These are phyloP conservation scores for Ogataea hybrid DNA, from an alignment of 1,139 yeast species.

Conservation along the genomic window DNA sequence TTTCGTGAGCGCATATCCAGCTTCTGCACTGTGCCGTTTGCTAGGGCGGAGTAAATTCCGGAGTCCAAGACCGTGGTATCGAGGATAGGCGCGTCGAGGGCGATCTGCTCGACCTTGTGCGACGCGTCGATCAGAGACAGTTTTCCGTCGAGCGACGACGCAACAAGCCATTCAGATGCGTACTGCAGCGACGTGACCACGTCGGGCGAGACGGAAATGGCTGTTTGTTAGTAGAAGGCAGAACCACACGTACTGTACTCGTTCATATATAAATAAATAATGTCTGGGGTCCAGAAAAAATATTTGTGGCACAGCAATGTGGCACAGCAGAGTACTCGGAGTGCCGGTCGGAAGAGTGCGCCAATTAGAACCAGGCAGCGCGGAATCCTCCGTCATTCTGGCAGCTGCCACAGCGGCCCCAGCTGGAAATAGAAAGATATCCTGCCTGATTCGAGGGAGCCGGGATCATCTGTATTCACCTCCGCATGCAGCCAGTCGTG, in stretches of 20 bases:
- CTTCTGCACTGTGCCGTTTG: constrained; percentile 11
- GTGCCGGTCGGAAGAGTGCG: background rate
- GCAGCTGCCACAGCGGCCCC: background rate
- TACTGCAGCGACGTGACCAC: constrained; percentile 17
- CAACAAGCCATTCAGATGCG: background rate
- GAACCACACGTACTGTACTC: background rate
- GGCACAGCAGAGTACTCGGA: background rate
- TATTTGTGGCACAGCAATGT: constrained; percentile 1
- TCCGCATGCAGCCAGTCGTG: too few species aligned
- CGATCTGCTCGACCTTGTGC: background rate
- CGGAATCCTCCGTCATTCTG: background rate
- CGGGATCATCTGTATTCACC: too few species aligned
- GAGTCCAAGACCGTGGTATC: constrained; percentile 9
- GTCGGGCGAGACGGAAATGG: constrained; percentile 13
- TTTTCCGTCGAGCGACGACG: constrained; percentile 19
- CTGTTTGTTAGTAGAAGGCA: constrained; percentile 2
- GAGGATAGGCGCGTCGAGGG: constrained; percentile 12
- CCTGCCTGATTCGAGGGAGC: too few species aligned
- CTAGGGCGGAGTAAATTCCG: constrained; percentile 11
- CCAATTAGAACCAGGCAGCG: background rate
- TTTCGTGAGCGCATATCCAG: constrained; percentile 3
- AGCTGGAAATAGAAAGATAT: too few species aligned
- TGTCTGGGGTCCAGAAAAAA: background rate
- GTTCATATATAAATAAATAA: background rate
- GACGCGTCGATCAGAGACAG: constrained; percentile 14